Evolutionary conservation across 305 asterid species (phyloP), one percentile per base, ranked within the genome.

Genomic region (Fraxinus sp.): DNA sequence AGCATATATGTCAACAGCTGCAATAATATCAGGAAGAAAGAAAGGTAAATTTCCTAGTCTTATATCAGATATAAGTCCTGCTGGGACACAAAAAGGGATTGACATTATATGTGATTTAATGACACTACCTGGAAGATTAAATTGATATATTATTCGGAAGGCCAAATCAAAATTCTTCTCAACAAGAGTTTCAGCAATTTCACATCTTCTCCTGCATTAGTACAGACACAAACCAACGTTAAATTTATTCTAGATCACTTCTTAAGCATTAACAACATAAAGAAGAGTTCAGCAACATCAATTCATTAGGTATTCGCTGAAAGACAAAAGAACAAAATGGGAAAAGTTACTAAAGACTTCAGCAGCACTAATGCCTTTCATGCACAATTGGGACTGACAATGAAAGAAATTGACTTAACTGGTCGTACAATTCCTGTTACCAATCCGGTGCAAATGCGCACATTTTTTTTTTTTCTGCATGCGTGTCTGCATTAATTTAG

Each of bases 1-100:
- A 82, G 98, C 99, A 83, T 96, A 96, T 89, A 95, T 96, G 90
- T 96, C 98, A 68, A 96, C 98, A 79, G 98, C 98, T 93, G 92
- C 77, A 88, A 85, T 80, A 80, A 39, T 52, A 33, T 78, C 83
- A 79, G 83, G 86, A 76, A 37, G 77, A 83, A 76, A 37, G 77
- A 83, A 46, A 28, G 73, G 80, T 83, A 77, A 81, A 80, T 82
- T 77, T 85, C 79, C 79, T 49, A 68, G 13, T 43, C 66, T 68
- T 28, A 68, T 46, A 59, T 77, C 82, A 18, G 80, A 66, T 32
- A 59, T 36, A 84, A 32, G 66, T 70, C 18, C 36, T n/a, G 77
- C 22, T 49, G 64, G 41, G 41, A 74, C 57, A 16, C n/a, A 35
- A 68, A 80, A 13, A 81, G 77, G 49, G 77, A 80, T 75, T 11